These are phyloP conservation scores for Kwoniella sp. DNA, from an alignment of 768 basidiomycete genomes.

Conservation along the genomic window DNA sequence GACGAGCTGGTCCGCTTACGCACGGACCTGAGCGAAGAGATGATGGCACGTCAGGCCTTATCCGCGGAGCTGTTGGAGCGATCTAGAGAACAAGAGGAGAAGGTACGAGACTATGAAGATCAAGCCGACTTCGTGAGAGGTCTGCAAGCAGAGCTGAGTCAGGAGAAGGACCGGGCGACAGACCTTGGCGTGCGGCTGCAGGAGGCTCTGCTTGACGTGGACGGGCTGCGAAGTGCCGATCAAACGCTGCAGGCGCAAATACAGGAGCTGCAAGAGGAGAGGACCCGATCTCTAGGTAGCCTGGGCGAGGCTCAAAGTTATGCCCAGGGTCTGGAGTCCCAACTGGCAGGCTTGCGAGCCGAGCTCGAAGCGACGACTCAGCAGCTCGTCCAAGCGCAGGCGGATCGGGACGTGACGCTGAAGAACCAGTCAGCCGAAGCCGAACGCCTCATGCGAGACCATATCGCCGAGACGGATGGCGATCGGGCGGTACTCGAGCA, in stretches of 20 bases:
- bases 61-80: slow-evolving; percentile 34
- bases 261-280: slow-evolving; percentile 66
- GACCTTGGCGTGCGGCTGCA: slow-evolving; percentile 42
- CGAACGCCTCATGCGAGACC: slow-evolving; percentile 70
- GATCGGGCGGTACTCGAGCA: slow-evolving; percentile 89
- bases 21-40: slow-evolving; percentile 38
- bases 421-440: slow-evolving; percentile 63
- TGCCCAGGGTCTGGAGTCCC: slow-evolving; percentile 69
- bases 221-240: slow-evolving; percentile 54
- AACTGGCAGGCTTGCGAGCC: slow-evolving; percentile 64
- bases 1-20: slow-evolving; percentile 35
- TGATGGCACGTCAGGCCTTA: slow-evolving; percentile 36
- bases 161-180: slow-evolving; percentile 55
- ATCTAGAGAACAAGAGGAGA: slow-evolving; percentile 25
- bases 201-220: slow-evolving; percentile 41
- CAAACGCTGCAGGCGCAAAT: slow-evolving; percentile 56
- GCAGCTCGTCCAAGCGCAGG: slow-evolving; percentile 63
- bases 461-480: slow-evolving; percentile 86
- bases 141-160: slow-evolving; percentile 33
- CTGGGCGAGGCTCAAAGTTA: slow-evolving; percentile 71
- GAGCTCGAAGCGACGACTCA: slow-evolving; percentile 70
- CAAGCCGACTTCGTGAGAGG: slow-evolving; percentile 27
- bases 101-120: slow-evolving; percentile 27
- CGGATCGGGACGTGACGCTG: slow-evolving; percentile 74
- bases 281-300: slow-evolving; percentile 64